Evolutionary conservation across 2,329 filamentous ascomycete species (phyloP).

Genomic region (Hypoxylon sp.): DNA sequence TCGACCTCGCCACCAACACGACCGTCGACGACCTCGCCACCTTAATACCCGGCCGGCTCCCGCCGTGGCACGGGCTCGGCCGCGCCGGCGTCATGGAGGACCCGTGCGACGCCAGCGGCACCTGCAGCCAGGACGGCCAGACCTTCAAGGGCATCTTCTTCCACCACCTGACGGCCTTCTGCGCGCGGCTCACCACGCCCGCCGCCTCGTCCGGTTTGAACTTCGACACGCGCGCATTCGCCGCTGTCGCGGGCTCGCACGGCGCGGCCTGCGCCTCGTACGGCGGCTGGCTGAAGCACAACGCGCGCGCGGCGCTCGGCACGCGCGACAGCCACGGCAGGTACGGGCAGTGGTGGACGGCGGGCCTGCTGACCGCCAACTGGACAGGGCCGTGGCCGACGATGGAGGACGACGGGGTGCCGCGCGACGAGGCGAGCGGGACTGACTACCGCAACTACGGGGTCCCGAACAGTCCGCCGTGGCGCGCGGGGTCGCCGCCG

Average conservation of each 20-base stretch:
- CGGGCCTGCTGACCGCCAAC: conserved; percentile 54
- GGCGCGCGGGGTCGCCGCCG: conserved; percentile 22
- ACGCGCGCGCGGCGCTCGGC: conserved; percentile 76
- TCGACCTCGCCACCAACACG: conserved; percentile 61
- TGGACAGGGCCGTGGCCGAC: conserved; percentile 50
- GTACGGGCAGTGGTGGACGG: conserved; percentile 92
- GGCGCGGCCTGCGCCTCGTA: conserved; percentile 73
- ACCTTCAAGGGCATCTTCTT: conserved; percentile 97
- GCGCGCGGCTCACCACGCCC: conserved; percentile 68
- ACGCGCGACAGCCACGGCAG: conserved; percentile 75
- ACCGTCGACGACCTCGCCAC: conserved; percentile 56
- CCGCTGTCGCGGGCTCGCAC: conserved; percentile 60
- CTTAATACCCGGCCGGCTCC: conserved; percentile 54
- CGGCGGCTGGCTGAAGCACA: conserved; percentile 79
- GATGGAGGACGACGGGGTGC: conserved; percentile 54
- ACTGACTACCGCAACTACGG: conserved; percentile 64
- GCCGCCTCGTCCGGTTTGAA: conserved; percentile 42
- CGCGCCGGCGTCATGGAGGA: conserved; percentile 86
- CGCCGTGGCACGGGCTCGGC: conserved; percentile 79
- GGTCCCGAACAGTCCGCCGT: conserved; percentile 51
- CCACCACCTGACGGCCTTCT: conserved; percentile 86
- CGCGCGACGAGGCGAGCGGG: conserved; percentile 50
- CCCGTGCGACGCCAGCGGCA: conserved; percentile 77
- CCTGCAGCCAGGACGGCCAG: conserved; percentile 85
- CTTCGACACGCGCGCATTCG: conserved; percentile 49